These are phyloP conservation scores for Penicillium sp. DNA, from an alignment of 2,329 filamentous ascomycete species.

Conservation along the genomic window DNA sequence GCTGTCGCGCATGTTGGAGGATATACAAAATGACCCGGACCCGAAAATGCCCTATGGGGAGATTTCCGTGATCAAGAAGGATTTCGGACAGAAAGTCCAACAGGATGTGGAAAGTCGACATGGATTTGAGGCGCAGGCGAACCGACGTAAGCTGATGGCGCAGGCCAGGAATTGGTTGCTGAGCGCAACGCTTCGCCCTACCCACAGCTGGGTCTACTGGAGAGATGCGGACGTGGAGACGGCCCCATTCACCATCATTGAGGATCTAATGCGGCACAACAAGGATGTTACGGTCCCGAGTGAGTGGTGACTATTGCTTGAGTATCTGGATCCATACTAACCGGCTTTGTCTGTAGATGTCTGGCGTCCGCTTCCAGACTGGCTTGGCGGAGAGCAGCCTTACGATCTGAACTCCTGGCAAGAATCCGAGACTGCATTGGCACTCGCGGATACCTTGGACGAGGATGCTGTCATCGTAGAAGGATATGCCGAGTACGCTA, in stretches of 20 bases:
- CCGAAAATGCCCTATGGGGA: conserved; percentile 84
- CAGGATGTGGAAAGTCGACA: conserved; percentile 97
- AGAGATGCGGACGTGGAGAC: conserved; percentile 98
- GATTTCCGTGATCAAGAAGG: conserved; percentile 96
- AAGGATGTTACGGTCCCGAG: conserved; percentile 98
- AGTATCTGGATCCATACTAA: conserved; percentile 3
- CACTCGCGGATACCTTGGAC: conserved; percentile 88
- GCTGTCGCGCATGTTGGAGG: conserved; percentile 70
- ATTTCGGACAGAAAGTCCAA: conserved; percentile 96
- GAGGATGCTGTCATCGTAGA: conserved; percentile 99
- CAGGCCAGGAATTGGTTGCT: conserved; percentile 96
- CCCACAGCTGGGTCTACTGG: conserved; percentile 99
- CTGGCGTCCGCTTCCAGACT: conserved; percentile 97
- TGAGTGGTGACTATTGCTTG: conserved; percentile 53
- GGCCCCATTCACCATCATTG: conserved; percentile 91
- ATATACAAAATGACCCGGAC: conserved; percentile 76
- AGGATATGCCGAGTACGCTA: conserved; percentile 97
- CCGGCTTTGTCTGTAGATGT: conserved; percentile 62
- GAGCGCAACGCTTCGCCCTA: conserved; percentile 86
- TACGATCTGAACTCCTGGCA: conserved; percentile 99
- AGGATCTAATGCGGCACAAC: conserved; percentile 97
- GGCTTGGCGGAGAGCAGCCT: conserved; percentile 96
- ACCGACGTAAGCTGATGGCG: conserved; percentile 92
- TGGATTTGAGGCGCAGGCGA: conserved; percentile 93
- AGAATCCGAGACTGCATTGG: conserved; percentile 93